Base-by-base conservation (phyloP, 179 eudicot species). In the Gypsophila paniculata region DNA sequence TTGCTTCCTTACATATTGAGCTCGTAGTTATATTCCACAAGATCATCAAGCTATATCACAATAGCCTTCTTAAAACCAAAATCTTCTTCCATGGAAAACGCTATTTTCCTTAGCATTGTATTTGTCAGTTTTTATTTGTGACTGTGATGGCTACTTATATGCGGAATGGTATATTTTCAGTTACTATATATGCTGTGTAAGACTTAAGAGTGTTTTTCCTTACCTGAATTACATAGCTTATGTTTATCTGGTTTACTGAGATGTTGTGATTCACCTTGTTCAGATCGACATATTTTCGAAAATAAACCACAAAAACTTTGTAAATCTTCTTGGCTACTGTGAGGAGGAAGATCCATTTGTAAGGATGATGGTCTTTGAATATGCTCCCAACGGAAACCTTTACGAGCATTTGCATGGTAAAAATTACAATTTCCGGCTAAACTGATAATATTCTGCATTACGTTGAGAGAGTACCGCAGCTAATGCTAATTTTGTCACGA, bases 301-400 rank as follows among this genome's bases (percentile, higher is more conserved):
- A 63, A 86, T 89, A 63, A 94, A 91, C 82, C 99, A 94, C 88
- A 94, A 94, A 76, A 94, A 94, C 68, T 91, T 91, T 67, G 83
- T 87, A 55, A 94, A 92, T 76, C 96, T 94, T 70, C 83, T 94
- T 66, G 99, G 99, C 25, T 89, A 83, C 74, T 92, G 97, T 58
- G 92, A 92, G 78, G 97, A 94, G 80, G 82, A 90, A 23, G 84
- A 92, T 62, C 96, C 99, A 46, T 94, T 94, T 76, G 82, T 80
- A 19, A 80, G 99, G 81, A 88, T 94, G 93, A 90, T 91, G 97
- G 99, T 94, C 54, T 94, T 91, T 63, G 99, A 94, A 78, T 94
- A 89, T 80, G 90, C 91, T 62, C 88, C 99, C 6, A 94, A 90
- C 58, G 99, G 99, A 51, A 85, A 74, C 60, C 88, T 94, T 26